Evolutionary conservation across 768 basidiomycete genomes (phyloP), one percentile per base, ranked within the genome.

Genomic region (Pilatotrama ljubarskyi): DNA sequence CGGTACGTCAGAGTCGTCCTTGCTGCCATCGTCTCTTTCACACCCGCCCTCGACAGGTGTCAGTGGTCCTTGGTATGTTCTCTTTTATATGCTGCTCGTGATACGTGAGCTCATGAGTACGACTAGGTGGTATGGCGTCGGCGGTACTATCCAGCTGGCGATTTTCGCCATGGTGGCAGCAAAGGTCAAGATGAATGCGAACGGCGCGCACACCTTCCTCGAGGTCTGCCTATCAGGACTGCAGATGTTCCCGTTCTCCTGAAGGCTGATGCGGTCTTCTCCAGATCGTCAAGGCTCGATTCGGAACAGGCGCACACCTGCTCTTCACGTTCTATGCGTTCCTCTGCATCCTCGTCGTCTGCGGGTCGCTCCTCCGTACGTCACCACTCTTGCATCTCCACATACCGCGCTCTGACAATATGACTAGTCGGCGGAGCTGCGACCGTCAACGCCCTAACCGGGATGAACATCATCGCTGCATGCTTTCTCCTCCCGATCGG

Each of bases 161-260:
- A 75, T 84, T 57, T 84, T 84, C 55, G 79, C 76, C 35, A 78
- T 80, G 74, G 70, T 83, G 5, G 82, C 82, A 29, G 78, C 81
- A 1, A 81, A 83, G 65, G 78, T 85, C 11, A 86, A 85, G 68
- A 78, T 78, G 75, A 84, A 84, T 50, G 84, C 83, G 0, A 83
- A 83, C 32, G 78, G 79, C 15, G 82, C 82, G 0, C 81, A 81
- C 62, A 86, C 83, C 0, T 85, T 83, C 64, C 71, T 84, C 24
- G 83, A 86, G 66, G 78, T 76, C 59, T 3, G 67, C 46, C 3
- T 32, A 4, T 44, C 29, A 42, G 13, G 10, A 15, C 9, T 26
- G n/a, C n/a, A n/a, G n/a, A n/a, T n/a, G n/a, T n/a, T n/a, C n/a
- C 8, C 8, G 26, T n/a, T 35, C 25, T 1, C 13, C 22, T 49